These are phyloP conservation scores for Aureoboletus auriporus DNA, from an alignment of 768 basidiomycete genomes.

Conservation along the genomic window DNA sequence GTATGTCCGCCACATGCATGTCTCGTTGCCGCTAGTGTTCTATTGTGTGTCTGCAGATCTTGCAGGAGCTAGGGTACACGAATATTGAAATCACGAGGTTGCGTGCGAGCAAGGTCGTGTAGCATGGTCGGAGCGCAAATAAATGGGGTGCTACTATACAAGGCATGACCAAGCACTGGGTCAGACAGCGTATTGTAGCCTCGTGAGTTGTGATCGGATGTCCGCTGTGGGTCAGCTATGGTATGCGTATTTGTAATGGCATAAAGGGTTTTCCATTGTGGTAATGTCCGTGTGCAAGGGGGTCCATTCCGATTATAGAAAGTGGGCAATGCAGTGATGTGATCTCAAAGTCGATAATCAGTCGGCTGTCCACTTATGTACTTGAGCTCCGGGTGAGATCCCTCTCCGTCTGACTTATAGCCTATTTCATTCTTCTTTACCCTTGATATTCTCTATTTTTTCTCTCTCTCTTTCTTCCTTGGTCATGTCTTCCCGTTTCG, in stretches of 20 bases:
- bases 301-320: constrained; percentile 16
- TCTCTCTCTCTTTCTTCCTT: constrained; percentile 5
- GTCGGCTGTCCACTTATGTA: constrained; percentile 30
- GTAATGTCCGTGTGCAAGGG: constrained; percentile 10
- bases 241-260: constrained; percentile 24
- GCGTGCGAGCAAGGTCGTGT: constrained; percentile 40
- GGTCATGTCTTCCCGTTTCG: constrained; percentile 27
- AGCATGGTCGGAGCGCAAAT: constrained; percentile 16
- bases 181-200: background rate
- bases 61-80: constrained; percentile 42
- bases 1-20: constrained; percentile 32
- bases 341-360: constrained; percentile 31
- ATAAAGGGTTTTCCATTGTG: constrained; percentile 21
- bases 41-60: constrained; percentile 28
- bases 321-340: constrained; percentile 20
- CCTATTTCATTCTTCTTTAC: constrained; percentile 22
- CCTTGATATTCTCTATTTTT: constrained; percentile 4
- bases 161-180: too few species aligned
- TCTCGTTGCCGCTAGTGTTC: background rate
- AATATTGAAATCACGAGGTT: constrained; percentile 39
- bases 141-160: constrained; percentile 14
- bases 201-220: constrained; percentile 13
- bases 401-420: constrained; percentile 23
- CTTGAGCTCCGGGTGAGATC: constrained; percentile 20
- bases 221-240: constrained; percentile 29